Conservation (phyloP, 108 stramenopile genomes). For the Hondaea fermentalgiana region DNA sequence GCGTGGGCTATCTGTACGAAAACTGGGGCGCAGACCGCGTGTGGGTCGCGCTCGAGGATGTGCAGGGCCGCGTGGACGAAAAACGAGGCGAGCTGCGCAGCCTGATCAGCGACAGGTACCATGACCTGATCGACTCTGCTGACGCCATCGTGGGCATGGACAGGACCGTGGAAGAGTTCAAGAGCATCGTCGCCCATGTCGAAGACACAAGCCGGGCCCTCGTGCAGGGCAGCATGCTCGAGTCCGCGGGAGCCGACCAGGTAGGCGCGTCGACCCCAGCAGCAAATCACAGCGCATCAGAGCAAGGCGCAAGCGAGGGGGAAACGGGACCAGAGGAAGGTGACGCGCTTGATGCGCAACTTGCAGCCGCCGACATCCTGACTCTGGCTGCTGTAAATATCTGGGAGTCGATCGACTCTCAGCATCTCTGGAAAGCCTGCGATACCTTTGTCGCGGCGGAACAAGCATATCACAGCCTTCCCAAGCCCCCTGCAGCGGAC, state of each 20-base stretch:
- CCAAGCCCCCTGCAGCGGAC: not conserved
- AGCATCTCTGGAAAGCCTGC: not conserved
- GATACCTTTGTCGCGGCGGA: not conserved
- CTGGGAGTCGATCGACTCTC: not conserved
- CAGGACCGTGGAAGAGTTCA: conserved; percentile 6
- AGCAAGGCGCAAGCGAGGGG: too few relatives aligned
- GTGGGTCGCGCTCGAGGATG: not conserved
- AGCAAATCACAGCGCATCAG: too few relatives aligned
- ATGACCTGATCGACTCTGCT: conserved; percentile 10
- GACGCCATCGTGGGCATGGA: conserved; percentile 10
- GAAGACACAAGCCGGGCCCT: not conserved
- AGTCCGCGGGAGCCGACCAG: not conserved
- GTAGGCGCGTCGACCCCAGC: too few relatives aligned
- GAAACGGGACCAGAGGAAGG: not conserved
- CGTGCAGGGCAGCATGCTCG: not conserved
- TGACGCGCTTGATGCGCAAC: not conserved
- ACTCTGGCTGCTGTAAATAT: not conserved
- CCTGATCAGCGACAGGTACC: conserved; percentile 4
- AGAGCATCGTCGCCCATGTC: not conserved
- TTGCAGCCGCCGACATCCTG: not conserved
- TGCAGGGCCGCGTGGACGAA: not conserved
- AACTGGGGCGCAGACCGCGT: conserved; percentile 1
- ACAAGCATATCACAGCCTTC: not conserved
- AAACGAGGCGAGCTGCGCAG: not conserved
- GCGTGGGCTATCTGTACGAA: not conserved